Evolutionary conservation across 2,329 filamentous ascomycete species (phyloP).

Genomic region (Microdochium bolleyi): DNA sequence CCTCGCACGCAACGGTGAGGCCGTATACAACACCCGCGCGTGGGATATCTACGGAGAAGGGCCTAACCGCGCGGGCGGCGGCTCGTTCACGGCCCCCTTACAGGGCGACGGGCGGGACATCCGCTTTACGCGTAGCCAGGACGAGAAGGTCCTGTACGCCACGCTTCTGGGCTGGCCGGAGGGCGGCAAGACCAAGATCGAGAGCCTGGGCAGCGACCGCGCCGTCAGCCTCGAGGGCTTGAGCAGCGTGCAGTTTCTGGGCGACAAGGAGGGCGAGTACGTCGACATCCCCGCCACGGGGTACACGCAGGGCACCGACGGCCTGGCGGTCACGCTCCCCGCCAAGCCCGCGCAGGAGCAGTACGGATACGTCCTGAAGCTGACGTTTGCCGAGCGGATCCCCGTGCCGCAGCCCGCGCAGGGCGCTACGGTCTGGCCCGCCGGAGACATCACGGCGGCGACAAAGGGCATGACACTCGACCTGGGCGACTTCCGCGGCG

Average conservation of each 20-base stretch:
- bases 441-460: not conserved
- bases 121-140: constrained; percentile 6
- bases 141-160: constrained; percentile 4
- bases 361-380: constrained; percentile 8
- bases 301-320: constrained; percentile 4
- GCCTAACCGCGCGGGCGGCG: constrained; percentile 6
- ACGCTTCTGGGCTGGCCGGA: constrained; percentile 6
- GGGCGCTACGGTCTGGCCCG: not conserved
- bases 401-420: constrained; percentile 4
- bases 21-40: constrained; percentile 5
- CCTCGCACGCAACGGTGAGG: constrained; percentile 5
- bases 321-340: constrained; percentile 4
- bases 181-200: constrained; percentile 2
- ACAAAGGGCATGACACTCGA: not conserved
- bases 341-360: constrained; percentile 4
- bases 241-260: not conserved
- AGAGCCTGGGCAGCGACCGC: constrained; percentile 3
- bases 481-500: not conserved
- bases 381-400: constrained; percentile 5
- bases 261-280: constrained; percentile 2
- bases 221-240: not conserved
- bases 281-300: constrained; percentile 1
- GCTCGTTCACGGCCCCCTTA: constrained; percentile 6
- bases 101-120: constrained; percentile 7
- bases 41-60: constrained; percentile 9